phyloP scores from a whole-genome alignment of 306 rosid species.

The Sicyos baderoa region DNA sequence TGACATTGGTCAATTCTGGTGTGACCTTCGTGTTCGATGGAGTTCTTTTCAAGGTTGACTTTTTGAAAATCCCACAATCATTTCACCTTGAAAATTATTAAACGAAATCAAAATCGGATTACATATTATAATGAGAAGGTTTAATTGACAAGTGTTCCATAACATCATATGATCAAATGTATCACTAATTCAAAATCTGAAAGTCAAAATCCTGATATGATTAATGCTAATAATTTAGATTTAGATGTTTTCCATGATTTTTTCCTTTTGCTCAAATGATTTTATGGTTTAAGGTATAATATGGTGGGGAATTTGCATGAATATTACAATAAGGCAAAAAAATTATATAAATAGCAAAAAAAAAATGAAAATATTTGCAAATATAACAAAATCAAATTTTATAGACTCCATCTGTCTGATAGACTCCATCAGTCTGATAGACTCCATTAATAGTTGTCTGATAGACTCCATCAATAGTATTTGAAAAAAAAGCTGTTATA shows the following conservation, averaged over 20 bases:
- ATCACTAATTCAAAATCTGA: neutral
- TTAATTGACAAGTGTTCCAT: neutral
- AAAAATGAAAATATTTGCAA: too few relatives aligned
- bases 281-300: neutral
- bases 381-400: too few relatives aligned
- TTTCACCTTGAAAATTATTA: constrained; percentile 1
- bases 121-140: neutral
- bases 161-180: neutral
- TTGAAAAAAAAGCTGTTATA: too few relatives aligned
- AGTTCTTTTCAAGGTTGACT: neutral
- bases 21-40: neutral
- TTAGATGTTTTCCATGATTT: neutral
- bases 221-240: neutral
- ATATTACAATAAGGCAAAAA: too few relatives aligned
- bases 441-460: too few relatives aligned
- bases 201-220: constrained; percentile 3
- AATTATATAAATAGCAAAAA: too few relatives aligned
- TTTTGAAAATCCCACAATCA: neutral
- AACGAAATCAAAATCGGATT: constrained; percentile 4
- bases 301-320: too few relatives aligned
- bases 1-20: constrained; percentile 17
- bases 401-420: too few relatives aligned
- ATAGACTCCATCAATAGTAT: too few relatives aligned
- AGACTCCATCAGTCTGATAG: too few relatives aligned
- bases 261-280: neutral